Base-by-base conservation (phyloP, 495 filamentous ascomycete species). In the Friedmanniomyces simplex region DNA sequence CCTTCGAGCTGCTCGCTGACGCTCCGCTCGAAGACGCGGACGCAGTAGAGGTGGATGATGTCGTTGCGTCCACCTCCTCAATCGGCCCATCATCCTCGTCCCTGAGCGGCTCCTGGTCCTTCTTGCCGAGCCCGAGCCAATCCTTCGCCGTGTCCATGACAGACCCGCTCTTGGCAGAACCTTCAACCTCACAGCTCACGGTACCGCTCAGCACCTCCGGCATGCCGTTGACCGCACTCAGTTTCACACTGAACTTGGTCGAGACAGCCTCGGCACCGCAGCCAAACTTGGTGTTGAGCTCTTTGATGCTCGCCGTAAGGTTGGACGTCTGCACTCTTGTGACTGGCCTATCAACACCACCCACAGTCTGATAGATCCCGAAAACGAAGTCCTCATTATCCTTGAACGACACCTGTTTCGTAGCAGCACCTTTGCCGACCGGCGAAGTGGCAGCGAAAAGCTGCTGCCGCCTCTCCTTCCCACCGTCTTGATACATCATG, bases 131-230 rank as follows among this genome's bases (percentile, higher is more conserved):
- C 16, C 94, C 94, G 66, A 98, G 91, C 58, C 95, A 82, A 54
- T 85, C 89, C 75, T 99, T 99, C 67, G 97, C 86, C 41, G 87
- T 88, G 63, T 96, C 94, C 37, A 91, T 82, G 30, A 97, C 77
- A 50, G 87, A 83, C 22, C 82, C 86, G 66, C 87, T 86, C 73
- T 88, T 91, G 55, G 84, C 82, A 12, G 71, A 60, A 5, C 74
- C 78, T 37, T 83, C 80, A 39, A 86, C 78, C 68, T 91, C 87
- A 63, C 93, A 99, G 70, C 91, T 89, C 7, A 93, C 85, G 54
- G 79, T 79, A 25, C 85, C 86, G 60, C 79, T 78, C 30, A 80
- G 69, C 46, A 97, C 81, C 54, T 89, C 87, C 3, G 93, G 90
- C 60, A 93, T 81, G n/a, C 90, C 91, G 63, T 90, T 77, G 36